Evolutionary conservation across 331 rosid species (phyloP).

Genomic region (Pyrus hybrid): DNA sequence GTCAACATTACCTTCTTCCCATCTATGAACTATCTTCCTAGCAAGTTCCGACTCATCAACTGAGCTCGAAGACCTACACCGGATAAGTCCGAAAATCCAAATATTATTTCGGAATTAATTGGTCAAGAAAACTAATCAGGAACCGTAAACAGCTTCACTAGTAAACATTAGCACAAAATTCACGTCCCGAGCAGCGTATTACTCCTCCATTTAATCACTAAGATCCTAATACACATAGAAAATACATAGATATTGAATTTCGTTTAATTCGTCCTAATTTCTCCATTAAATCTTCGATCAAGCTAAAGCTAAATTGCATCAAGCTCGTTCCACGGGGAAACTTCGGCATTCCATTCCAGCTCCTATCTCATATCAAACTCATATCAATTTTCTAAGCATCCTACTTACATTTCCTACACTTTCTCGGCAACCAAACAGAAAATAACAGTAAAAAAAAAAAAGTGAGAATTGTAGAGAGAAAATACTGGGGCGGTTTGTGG

Average conservation of each 20-base stretch:
- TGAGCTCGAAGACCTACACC: slow-evolving; percentile 49
- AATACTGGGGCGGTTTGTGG: slow-evolving; percentile 45
- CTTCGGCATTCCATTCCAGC: no score
- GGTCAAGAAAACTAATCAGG: background rate
- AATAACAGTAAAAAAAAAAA: background rate
- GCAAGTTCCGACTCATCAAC: slow-evolving; percentile 85
- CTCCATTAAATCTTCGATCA: background rate
- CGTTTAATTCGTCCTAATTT: background rate
- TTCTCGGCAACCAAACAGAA: slow-evolving; percentile 15
- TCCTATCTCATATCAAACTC: background rate
- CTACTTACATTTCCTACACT: background rate
- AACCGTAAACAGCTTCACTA: background rate
- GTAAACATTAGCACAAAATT: background rate
- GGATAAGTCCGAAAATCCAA: background rate
- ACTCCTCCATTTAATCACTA: background rate
- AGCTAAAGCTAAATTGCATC: background rate
- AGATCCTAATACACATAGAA: background rate
- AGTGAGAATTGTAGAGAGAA: background rate
- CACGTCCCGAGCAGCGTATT: background rate
- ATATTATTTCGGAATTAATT: background rate
- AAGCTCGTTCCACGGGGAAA: background rate
- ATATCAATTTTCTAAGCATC: background rate
- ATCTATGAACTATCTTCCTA: slow-evolving; percentile 55
- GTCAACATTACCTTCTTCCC: slow-evolving; percentile 75
- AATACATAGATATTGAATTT: background rate